Evolutionary conservation across 1,139 yeast genomes (phyloP).

Genomic region (Sugiyamaella sp.): DNA sequence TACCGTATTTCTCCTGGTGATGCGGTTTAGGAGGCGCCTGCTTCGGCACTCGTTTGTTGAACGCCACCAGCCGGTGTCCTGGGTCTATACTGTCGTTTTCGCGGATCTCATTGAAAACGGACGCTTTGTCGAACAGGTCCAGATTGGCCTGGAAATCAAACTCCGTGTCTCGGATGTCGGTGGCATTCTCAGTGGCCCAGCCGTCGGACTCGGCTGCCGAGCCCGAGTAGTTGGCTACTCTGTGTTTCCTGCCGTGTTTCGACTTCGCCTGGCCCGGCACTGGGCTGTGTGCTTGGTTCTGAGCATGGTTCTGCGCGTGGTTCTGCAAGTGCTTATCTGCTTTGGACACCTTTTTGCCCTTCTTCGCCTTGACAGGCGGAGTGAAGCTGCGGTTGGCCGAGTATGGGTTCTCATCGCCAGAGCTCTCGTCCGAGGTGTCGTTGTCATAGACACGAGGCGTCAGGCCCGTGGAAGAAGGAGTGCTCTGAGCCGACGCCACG

Average conservation of each 20-base stretch:
- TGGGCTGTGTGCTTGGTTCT: background rate
- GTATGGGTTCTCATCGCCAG: conserved; percentile 22
- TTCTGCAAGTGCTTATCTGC: conserved; percentile 1
- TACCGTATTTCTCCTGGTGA: conserved; percentile 53
- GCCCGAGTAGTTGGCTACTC: background rate
- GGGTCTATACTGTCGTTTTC: conserved; percentile 64
- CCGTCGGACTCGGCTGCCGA: conserved; percentile 34
- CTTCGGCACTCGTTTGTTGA: conserved; percentile 53
- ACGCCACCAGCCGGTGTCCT: conserved; percentile 69
- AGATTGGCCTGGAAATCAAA: conserved; percentile 87
- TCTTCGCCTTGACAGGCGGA: conserved; percentile 2
- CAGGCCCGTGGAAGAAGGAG: conserved; percentile 1
- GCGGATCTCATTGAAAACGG: conserved; percentile 78
- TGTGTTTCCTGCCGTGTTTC: background rate
- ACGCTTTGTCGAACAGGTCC: conserved; percentile 77
- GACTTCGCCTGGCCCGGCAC: background rate
- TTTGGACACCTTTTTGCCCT: conserved; percentile 10
- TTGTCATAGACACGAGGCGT: conserved; percentile 8
- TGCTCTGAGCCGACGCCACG: background rate
- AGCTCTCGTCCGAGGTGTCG: conserved; percentile 16
- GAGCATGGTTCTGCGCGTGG: conserved; percentile 10
- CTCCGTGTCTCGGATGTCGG: conserved; percentile 52
- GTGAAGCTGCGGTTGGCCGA: conserved; percentile 17
- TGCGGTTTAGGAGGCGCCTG: conserved; percentile 18
- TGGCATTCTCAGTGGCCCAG: conserved; percentile 60